Conservation (phyloP, 179 eudicot genomes). For the Beta macrorhiza region DNA sequence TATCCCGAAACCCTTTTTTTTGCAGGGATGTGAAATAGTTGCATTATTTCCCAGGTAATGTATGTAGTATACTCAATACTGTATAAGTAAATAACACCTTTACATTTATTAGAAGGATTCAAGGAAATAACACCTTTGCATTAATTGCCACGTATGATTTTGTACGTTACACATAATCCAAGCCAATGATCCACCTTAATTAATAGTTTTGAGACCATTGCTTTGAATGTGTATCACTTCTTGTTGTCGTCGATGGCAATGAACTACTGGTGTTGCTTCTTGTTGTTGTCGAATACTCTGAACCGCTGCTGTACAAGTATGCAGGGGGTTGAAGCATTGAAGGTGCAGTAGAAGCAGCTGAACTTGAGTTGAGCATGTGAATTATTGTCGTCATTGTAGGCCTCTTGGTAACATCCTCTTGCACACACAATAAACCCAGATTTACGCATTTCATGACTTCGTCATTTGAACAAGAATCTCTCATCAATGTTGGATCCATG, state of each 20-base stretch:
- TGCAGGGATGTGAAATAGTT: no score
- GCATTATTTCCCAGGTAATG: no score
- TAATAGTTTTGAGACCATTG: slow-evolving; percentile 5
- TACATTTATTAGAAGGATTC: no score
- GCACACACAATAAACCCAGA: slow-evolving; percentile 26
- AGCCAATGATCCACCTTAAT: neutral
- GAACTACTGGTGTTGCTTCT: slow-evolving; percentile 16
- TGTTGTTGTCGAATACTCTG: slow-evolving; percentile 22
- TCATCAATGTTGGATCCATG: slow-evolving; percentile 25
- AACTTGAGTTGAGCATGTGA: slow-evolving; percentile 16
- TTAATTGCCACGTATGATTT: no score
- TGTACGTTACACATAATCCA: neutral
- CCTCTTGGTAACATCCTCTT: slow-evolving; percentile 25
- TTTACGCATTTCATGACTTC: slow-evolving; percentile 30
- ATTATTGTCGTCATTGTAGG: slow-evolving; percentile 24
- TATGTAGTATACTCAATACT: no score
- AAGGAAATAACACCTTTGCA: no score
- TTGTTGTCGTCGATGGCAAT: slow-evolving; percentile 5
- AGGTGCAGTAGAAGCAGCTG: neutral
- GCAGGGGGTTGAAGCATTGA: slow-evolving; percentile 28
- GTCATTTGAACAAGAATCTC: slow-evolving; percentile 10
- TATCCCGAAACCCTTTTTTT: no score
- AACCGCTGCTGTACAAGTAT: slow-evolving; percentile 9
- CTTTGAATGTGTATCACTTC: slow-evolving; percentile 5
- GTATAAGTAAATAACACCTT: no score